These are phyloP conservation scores for Alliaria petiolata DNA, from an alignment of 345 rosid genomes.

Conservation along the genomic window DNA sequence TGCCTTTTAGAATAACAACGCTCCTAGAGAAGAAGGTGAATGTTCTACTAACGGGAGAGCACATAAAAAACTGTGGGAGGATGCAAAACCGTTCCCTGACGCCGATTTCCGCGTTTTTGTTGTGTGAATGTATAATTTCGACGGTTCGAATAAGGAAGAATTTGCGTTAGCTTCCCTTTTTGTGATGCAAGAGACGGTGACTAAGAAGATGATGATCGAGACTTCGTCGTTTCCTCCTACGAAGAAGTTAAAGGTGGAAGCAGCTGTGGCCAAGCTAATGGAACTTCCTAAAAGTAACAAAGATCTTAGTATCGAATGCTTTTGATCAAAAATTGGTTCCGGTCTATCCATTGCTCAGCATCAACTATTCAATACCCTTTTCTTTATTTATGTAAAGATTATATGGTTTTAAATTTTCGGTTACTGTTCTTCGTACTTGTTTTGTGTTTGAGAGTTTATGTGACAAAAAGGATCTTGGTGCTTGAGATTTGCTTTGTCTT, in stretches of 20 bases:
- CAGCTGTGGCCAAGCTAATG: not conserved
- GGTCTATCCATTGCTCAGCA: not conserved
- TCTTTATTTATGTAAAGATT: too few species aligned
- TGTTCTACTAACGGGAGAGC: too few species aligned
- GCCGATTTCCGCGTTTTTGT: not conserved
- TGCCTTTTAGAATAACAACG: too few species aligned
- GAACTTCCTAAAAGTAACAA: not conserved
- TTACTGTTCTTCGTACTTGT: not conserved
- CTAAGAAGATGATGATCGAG: slow-evolving; percentile 1
- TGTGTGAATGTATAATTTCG: not conserved
- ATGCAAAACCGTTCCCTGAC: not conserved
- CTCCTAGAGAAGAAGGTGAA: too few species aligned
- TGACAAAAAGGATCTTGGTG: not conserved
- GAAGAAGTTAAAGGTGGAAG: not conserved
- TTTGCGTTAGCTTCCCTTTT: slow-evolving; percentile 10
- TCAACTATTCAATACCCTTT: too few species aligned
- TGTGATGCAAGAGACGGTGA: slow-evolving; percentile 5
- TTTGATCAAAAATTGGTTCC: not conserved
- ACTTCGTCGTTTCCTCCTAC: not conserved
- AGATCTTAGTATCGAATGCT: not conserved
- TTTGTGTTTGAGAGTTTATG: not conserved
- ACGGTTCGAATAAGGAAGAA: not conserved
- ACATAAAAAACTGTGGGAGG: too few species aligned
- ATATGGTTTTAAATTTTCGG: not conserved
- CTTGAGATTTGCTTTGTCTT: not conserved